Evolutionary conservation across 1,139 yeast species (phyloP).

Genomic region (Geotrichum australiense): DNA sequence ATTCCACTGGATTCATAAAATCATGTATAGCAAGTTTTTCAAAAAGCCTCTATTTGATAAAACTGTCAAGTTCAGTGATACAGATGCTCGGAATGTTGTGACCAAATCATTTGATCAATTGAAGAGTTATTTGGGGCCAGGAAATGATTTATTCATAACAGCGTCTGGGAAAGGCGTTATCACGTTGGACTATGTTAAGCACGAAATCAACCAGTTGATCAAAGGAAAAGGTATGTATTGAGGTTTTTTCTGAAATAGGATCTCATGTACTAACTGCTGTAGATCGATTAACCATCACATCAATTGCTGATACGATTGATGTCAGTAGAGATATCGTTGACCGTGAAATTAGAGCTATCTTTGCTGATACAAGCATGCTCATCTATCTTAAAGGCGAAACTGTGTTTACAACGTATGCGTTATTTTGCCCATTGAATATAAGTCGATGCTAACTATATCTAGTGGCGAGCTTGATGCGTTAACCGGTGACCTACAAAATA

Average conservation of each 20-base stretch:
- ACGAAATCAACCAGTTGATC: conserved; percentile 19
- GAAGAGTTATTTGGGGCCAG: conserved; percentile 11
- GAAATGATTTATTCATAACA: conserved; percentile 21
- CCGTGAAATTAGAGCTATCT: conserved; percentile 2
- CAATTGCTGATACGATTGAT: conserved; percentile 12
- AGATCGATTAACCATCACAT: conserved; percentile 14
- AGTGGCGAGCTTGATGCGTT: conserved; percentile 12
- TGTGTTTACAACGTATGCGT: conserved; percentile 12
- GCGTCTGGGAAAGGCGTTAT: conserved; percentile 20
- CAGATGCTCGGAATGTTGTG: conserved; percentile 21
- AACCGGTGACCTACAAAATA: conserved; percentile 1
- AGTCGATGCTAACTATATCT: background rate
- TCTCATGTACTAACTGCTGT: background rate
- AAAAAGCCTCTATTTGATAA: conserved; percentile 4
- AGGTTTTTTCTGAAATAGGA: background rate
- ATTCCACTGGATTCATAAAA: background rate
- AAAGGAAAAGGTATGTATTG: conserved; percentile 18
- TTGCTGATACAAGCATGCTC: conserved; percentile 7
- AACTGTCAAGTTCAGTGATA: conserved; percentile 17
- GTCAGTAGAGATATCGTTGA: conserved; percentile 9
- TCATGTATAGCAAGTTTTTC: background rate
- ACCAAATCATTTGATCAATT: conserved; percentile 17
- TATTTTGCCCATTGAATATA: background rate
- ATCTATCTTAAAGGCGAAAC: conserved; percentile 12
- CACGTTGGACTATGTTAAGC: conserved; percentile 20